Evolutionary conservation across 345 rosid genomes (phyloP).

Genomic region (Hirschfeldia incana): DNA sequence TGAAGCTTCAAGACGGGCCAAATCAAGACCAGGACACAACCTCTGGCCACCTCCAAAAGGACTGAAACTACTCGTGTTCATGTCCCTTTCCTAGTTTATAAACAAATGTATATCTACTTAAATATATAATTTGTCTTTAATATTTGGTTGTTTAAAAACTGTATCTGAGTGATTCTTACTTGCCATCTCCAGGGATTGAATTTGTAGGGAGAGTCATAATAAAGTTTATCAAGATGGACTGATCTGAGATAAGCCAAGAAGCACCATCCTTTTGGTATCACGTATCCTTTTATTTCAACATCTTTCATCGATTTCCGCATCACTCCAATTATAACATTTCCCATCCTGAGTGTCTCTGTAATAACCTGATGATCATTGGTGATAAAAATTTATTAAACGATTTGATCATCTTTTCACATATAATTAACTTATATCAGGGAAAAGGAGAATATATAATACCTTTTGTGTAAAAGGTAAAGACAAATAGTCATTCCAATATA

Average conservation of each 20-base stretch:
- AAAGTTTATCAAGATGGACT: constrained; percentile 83
- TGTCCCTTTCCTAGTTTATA: constrained; percentile 58
- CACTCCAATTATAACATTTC: constrained; percentile 84
- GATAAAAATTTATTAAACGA: background rate
- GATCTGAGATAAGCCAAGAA: constrained; percentile 83
- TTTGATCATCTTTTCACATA: constrained; percentile 9
- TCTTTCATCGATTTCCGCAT: constrained; percentile 89
- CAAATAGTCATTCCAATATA: constrained; percentile 79
- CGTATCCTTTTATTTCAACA: constrained; percentile 72
- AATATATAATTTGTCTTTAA: background rate
- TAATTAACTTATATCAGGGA: background rate
- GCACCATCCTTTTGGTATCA: constrained; percentile 95
- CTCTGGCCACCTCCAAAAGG: constrained; percentile 99
- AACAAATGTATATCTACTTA: background rate
- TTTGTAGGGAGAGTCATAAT: constrained; percentile 75
- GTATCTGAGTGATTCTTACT: constrained; percentile 47
- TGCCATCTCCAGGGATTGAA: constrained; percentile 99
- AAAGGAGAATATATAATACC: constrained; percentile 41
- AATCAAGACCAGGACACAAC: constrained; percentile 89
- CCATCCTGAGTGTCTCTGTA: constrained; percentile 87
- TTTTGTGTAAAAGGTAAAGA: constrained; percentile 80
- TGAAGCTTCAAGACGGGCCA: constrained; percentile 94
- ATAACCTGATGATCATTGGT: constrained; percentile 61
- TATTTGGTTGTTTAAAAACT: background rate
- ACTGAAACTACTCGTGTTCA: constrained; percentile 59